Conservation (phyloP, 148 eudicot genomes). For the Cornus kousa region DNA sequence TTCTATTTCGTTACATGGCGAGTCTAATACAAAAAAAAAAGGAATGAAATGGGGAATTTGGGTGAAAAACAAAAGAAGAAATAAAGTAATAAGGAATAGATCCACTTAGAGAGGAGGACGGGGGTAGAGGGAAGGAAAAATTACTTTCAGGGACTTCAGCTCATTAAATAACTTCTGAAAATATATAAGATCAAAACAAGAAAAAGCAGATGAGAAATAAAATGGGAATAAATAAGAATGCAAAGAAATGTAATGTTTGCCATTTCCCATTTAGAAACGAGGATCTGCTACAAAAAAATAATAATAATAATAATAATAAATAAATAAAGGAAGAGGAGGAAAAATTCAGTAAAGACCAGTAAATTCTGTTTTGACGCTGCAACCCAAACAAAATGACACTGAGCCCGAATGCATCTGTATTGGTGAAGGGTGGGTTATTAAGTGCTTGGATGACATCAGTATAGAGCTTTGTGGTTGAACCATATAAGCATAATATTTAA, state of each 20-base stretch:
- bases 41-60: background rate
- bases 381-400: too few species aligned
- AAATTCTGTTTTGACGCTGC: too few species aligned
- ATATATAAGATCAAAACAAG: too few species aligned
- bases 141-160: background rate
- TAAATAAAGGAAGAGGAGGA: background rate
- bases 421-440: background rate
- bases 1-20: background rate
- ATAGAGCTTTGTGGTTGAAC: background rate
- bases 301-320: too few species aligned
- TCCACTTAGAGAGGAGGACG: too few species aligned
- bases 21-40: background rate
- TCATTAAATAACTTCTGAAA: background rate
- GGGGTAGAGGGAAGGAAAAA: background rate
- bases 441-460: background rate
- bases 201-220: too few species aligned
- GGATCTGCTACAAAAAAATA: background rate
- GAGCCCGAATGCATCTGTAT: too few species aligned
- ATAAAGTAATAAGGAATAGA: too few species aligned
- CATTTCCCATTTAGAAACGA: background rate
- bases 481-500: too few species aligned
- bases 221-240: too few species aligned
- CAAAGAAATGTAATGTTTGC: too few species aligned
- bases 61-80: background rate
- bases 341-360: too few species aligned